Conservation (phyloP, 2,329 filamentous ascomycete genomes). For the Diaporthe citriasiana region DNA sequence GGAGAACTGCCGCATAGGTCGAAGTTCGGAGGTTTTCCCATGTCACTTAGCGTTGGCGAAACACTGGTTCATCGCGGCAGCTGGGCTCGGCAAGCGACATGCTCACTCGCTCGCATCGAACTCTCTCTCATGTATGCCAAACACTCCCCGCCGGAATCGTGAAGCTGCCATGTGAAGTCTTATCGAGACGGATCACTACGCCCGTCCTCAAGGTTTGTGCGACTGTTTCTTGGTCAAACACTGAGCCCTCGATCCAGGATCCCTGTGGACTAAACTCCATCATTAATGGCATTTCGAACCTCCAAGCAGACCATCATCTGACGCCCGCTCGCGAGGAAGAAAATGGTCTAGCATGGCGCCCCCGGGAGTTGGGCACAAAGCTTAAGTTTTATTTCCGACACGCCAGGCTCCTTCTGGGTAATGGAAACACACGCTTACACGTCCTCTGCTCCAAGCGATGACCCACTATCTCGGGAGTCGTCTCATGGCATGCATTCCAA, state of each 20-base stretch:
- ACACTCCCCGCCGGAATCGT: slow-evolving; percentile 7
- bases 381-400: background rate
- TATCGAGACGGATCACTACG: slow-evolving; percentile 13
- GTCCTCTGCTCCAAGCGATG: background rate
- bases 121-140: slow-evolving; percentile 4
- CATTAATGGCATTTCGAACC: slow-evolving; percentile 9
- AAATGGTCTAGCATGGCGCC: slow-evolving; percentile 10
- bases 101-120: slow-evolving; percentile 8
- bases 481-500: slow-evolving; percentile 14
- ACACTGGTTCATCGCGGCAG: slow-evolving; percentile 7
- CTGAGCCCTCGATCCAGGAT: background rate
- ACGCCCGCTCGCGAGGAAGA: background rate
- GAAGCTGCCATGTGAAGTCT: slow-evolving; percentile 21
- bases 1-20: background rate
- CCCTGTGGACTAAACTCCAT: background rate
- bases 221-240: slow-evolving; percentile 28
- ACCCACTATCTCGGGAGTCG: background rate
- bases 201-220: slow-evolving; percentile 11
- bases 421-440: slow-evolving; percentile 6
- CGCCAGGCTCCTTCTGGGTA: background rate
- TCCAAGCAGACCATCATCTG: background rate
- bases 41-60: background rate
- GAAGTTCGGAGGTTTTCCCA: slow-evolving; percentile 9
- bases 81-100: slow-evolving; percentile 17
- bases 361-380: slow-evolving; percentile 15